phyloP scores from a whole-genome alignment of 306 rosid species.

The Corylus avellana region DNA sequence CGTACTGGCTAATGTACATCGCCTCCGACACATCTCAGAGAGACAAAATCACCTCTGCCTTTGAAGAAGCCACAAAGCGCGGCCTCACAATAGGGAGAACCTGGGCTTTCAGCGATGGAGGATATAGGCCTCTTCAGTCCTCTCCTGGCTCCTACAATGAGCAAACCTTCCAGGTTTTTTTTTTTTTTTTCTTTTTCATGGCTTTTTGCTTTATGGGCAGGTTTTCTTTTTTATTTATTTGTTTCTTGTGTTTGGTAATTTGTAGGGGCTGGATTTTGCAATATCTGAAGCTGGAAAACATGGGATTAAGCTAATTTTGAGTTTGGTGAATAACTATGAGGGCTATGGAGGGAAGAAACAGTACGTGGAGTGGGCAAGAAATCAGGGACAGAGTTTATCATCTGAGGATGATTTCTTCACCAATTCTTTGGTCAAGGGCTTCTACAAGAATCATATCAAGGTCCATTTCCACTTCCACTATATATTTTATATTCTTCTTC shows the following conservation, averaged over 20 bases:
- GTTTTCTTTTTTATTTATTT: background rate
- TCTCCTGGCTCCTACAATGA: conserved; percentile 93
- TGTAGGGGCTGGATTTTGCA: conserved; percentile 81
- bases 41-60: conserved; percentile 63
- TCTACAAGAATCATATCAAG: conserved; percentile 83
- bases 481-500: no score
- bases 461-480: conserved; percentile 20
- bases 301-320: conserved; percentile 76
- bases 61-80: conserved; percentile 58
- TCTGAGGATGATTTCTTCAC: conserved; percentile 88
- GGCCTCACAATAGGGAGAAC: conserved; percentile 77
- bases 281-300: conserved; percentile 65
- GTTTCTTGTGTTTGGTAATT: conserved; percentile 1
- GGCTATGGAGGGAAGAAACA: conserved; percentile 83
- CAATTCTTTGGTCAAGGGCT: conserved; percentile 61
- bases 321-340: conserved; percentile 85
- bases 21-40: conserved; percentile 83
- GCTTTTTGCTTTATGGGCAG: background rate
- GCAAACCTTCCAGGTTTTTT: conserved; percentile 64
- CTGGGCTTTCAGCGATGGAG: conserved; percentile 97
- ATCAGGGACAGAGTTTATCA: conserved; percentile 63
- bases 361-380: conserved; percentile 90
- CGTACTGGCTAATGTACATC: conserved; percentile 86
- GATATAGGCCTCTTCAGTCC: conserved; percentile 60
- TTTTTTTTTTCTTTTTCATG: background rate